A percentile compares a stretch with the other conserved stretches of the same genome.
Evolutionary conservation across 768 basidiomycete species (phyloP).

Genomic region (Leccinum aurantiacum): DNA sequence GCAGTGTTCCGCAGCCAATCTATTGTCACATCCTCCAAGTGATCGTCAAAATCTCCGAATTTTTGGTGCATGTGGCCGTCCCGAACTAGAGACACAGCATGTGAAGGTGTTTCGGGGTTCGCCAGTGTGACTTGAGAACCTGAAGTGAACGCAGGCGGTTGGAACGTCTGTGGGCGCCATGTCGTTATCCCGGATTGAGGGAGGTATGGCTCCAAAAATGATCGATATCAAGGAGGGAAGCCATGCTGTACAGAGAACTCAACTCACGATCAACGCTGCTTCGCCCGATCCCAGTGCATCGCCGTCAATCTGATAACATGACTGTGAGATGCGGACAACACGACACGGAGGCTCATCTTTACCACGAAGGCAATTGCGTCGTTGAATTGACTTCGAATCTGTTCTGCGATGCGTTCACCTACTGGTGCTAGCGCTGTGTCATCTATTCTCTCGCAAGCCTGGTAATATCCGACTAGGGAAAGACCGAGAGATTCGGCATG

Average conservation of each 20-base stretch:
- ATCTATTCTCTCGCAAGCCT: constrained; percentile 64
- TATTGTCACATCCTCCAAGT: constrained; percentile 67
- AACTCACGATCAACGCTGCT: constrained; percentile 58
- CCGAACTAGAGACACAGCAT: constrained; percentile 50
- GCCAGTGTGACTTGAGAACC: constrained; percentile 49
- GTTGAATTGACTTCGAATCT: constrained; percentile 52
- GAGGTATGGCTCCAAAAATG: constrained; percentile 48
- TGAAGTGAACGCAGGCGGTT: constrained; percentile 42
- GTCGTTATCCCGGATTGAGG: constrained; percentile 36
- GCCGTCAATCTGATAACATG: constrained; percentile 54
- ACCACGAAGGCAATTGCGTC: constrained; percentile 74
- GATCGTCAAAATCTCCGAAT: constrained; percentile 82
- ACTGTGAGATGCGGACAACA: constrained; percentile 8
- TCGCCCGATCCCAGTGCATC: constrained; percentile 51
- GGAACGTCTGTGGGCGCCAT: constrained; percentile 49
- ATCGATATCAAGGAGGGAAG: constrained; percentile 7
- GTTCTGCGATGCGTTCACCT: constrained; percentile 60
- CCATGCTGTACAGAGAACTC: background rate
- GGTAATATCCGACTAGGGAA: constrained; percentile 71
- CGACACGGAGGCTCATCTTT: constrained; percentile 23
- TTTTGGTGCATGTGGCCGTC: constrained; percentile 51
- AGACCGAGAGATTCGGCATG: constrained; percentile 56
- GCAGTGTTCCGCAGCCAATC: constrained; percentile 47
- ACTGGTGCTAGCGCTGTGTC: constrained; percentile 62
- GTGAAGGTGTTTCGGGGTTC: constrained; percentile 44